Percentiles rank a stretch among this genome's conserved stretches.
Evolutionary conservation across 2,329 filamentous ascomycete species (phyloP).

Genomic region (Sclerotinia sclerotiorum): DNA sequence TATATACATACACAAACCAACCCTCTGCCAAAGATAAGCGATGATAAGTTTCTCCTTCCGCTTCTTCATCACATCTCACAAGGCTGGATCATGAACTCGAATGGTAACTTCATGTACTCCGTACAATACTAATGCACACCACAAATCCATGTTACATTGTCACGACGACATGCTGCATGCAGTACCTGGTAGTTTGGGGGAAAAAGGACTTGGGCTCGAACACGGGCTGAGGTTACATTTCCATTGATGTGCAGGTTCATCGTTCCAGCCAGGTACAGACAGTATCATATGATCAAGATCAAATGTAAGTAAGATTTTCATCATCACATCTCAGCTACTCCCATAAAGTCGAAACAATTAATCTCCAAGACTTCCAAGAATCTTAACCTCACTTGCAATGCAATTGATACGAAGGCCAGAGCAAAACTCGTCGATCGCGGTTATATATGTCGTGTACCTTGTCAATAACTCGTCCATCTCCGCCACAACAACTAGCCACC

Average conservation of each 20-base stretch:
- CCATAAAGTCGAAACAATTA: not conserved
- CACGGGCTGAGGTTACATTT: not conserved
- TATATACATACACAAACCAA: too few relatives aligned
- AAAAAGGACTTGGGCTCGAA: not conserved
- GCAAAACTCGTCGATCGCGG: too few relatives aligned
- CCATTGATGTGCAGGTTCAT: not conserved
- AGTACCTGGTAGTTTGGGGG: not conserved
- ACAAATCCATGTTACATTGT: conserved; percentile 15
- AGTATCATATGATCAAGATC: not conserved
- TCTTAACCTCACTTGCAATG: too few relatives aligned
- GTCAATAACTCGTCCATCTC: not conserved
- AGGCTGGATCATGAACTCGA: not conserved
- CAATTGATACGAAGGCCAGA: too few relatives aligned
- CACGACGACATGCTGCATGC: conserved; percentile 7
- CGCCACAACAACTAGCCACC: conserved; percentile 2
- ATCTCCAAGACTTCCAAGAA: not conserved
- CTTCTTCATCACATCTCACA: conserved; percentile 6
- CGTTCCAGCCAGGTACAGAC: not conserved
- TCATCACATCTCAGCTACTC: not conserved
- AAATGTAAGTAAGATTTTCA: too few relatives aligned
- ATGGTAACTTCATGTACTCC: not conserved
- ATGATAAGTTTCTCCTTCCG: not conserved
- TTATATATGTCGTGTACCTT: too few relatives aligned
- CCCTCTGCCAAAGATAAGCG: not conserved
- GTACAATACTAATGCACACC: conserved; percentile 11